phyloP scores from a whole-genome alignment of 441 rosid species.

The Populus hybrid region DNA sequence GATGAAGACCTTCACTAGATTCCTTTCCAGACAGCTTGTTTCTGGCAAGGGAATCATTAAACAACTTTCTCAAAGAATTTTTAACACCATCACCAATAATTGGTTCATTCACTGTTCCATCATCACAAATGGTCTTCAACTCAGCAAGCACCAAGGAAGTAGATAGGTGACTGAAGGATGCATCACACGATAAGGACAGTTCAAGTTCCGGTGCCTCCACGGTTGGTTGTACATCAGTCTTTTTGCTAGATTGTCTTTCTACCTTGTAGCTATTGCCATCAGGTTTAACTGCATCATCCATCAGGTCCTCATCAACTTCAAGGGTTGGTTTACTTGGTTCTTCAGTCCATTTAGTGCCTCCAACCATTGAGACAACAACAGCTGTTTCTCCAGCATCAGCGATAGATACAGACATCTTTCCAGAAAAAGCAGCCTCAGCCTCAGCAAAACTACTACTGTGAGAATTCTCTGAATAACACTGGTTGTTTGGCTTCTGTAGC shows the following conservation, averaged over 20 bases:
- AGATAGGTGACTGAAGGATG: conserved; percentile 35
- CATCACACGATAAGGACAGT: conserved; percentile 51
- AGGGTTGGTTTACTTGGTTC: conserved; percentile 41
- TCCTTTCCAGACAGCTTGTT: conserved; percentile 30
- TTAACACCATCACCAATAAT: conserved; percentile 29
- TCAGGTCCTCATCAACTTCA: conserved; percentile 35
- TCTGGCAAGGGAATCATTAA: conserved; percentile 18
- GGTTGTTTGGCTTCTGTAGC: conserved; percentile 36
- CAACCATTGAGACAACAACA: conserved; percentile 80
- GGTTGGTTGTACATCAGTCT: conserved; percentile 30
- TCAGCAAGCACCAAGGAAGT: conserved; percentile 33
- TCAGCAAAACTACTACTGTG: conserved; percentile 43
- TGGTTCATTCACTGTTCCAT: conserved; percentile 29
- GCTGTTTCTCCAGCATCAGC: conserved; percentile 99
- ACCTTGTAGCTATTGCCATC: conserved; percentile 26
- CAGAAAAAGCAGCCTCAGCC: conserved; percentile 51
- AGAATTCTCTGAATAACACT: conserved; percentile 37
- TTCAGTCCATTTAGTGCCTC: conserved; percentile 42
- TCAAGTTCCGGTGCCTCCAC: conserved; percentile 37
- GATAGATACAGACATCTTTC: conserved; percentile 76
- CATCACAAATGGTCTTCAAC: conserved; percentile 36
- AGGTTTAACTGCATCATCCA: conserved; percentile 31
- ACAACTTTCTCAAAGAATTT: conserved; percentile 31
- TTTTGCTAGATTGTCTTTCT: conserved; percentile 31
- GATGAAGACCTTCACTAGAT: conserved; percentile 41